phyloP scores from a whole-genome alignment of 768 basidiomycete genomes.

The Suillus clintonianus region DNA sequence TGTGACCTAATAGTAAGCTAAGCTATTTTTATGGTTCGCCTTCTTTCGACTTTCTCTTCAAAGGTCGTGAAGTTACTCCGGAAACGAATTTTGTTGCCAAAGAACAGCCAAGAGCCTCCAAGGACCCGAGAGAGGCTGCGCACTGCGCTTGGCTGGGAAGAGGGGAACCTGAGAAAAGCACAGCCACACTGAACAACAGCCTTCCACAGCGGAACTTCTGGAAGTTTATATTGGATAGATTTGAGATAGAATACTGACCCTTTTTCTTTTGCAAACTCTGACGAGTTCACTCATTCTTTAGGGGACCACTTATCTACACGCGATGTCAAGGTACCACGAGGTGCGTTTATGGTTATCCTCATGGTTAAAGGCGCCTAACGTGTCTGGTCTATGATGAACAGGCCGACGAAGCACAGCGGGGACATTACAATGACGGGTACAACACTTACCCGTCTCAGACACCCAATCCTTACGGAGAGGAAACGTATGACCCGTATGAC shows the following conservation, averaged over 20 bases:
- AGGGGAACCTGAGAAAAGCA: background rate
- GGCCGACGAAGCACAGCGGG: conserved; percentile 65
- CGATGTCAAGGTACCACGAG: conserved; percentile 45
- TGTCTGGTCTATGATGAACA: conserved; percentile 20
- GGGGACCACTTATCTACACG: background rate
- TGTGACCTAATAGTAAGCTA: background rate
- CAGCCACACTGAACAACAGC: background rate
- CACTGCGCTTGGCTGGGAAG: background rate
- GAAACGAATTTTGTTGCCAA: background rate
- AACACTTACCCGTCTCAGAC: conserved; percentile 45
- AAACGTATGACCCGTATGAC: conserved; percentile 30
- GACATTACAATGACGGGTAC: conserved; percentile 71
- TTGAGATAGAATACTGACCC: background rate
- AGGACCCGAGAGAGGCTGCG: background rate
- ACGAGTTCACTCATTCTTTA: background rate
- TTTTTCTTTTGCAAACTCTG: background rate
- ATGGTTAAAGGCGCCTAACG: background rate
- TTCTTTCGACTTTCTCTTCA: background rate
- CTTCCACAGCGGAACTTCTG: background rate
- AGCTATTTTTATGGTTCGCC: background rate
- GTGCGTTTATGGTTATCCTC: conserved; percentile 23
- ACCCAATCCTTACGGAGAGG: conserved; percentile 45
- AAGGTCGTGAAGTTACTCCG: background rate
- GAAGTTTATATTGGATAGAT: background rate
- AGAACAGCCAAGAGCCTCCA: background rate